These are phyloP conservation scores for Musa schizocarpa DNA, from an alignment of 176 grass and related monocot species.

Conservation along the genomic window DNA sequence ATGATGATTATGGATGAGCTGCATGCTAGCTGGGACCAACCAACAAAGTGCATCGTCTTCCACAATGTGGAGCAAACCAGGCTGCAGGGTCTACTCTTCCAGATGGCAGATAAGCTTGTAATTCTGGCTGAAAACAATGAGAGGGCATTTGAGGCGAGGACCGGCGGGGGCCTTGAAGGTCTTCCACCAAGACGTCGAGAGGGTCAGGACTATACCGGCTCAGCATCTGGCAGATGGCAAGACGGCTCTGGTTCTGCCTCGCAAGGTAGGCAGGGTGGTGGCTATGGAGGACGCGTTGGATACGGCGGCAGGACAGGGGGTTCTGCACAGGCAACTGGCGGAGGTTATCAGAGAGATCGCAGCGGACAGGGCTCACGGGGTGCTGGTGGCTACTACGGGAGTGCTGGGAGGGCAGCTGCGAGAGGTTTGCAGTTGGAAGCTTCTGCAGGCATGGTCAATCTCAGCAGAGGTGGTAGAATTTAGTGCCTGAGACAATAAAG, in stretches of 20 bases:
- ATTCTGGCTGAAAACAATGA: constrained; percentile 85
- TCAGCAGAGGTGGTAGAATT: constrained; percentile 58
- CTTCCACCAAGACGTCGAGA: constrained; percentile 54
- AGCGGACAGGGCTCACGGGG: neutral
- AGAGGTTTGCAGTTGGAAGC: constrained; percentile 7
- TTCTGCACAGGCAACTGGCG: constrained; percentile 19
- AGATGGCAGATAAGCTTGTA: constrained; percentile 81
- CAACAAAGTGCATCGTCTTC: constrained; percentile 77
- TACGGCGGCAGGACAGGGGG: constrained; percentile 46
- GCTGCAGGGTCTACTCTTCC: constrained; percentile 81
- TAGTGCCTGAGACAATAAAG: constrained; percentile 4
- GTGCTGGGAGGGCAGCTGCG: neutral
- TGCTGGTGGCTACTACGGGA: neutral
- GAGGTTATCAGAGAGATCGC: constrained; percentile 47
- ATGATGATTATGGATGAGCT: constrained; percentile 96
- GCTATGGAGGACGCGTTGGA: constrained; percentile 38
- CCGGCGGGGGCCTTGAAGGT: constrained; percentile 79
- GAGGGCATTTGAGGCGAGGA: constrained; percentile 85
- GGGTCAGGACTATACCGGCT: constrained; percentile 37
- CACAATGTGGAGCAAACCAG: constrained; percentile 84
- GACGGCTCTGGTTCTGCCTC: constrained; percentile 54
- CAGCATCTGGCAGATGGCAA: constrained; percentile 53
- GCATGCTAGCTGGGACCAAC: constrained; percentile 87
- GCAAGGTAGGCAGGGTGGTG: constrained; percentile 31
- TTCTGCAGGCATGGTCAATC: constrained; percentile 62